A percentile compares a stretch with the other conserved stretches of the same genome.
These are phyloP conservation scores for Globisporangium recalcitrans DNA, from an alignment of 352 stramenopile genomes.

Conservation along the genomic window DNA sequence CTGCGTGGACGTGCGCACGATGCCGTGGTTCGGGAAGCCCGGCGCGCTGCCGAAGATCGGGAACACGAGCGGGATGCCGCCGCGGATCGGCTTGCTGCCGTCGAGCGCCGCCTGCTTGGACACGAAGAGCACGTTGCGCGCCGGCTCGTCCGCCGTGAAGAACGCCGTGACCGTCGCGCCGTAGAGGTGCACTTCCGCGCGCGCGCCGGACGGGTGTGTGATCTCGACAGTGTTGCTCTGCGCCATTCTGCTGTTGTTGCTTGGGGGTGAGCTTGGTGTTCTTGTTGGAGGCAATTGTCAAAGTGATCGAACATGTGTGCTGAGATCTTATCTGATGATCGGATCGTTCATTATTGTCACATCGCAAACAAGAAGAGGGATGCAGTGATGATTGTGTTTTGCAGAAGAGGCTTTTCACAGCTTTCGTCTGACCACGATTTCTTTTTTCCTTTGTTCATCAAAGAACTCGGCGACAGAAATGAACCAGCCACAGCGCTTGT, in stretches of 20 bases:
- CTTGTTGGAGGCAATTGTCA: background rate
- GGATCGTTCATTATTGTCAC: background rate
- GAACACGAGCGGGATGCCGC: constrained; percentile 95
- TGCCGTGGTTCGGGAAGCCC: constrained; percentile 93
- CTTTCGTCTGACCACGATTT: too few species aligned
- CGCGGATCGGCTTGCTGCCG: constrained; percentile 92
- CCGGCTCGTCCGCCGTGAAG: constrained; percentile 53
- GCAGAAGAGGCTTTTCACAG: too few species aligned
- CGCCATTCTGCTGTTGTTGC: constrained; percentile 3
- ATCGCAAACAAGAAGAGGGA: background rate
- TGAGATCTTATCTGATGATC: background rate
- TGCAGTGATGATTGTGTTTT: background rate
- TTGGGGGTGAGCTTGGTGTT: background rate
- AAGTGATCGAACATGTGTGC: background rate
- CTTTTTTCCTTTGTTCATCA: too few species aligned
- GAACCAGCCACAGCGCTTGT: too few species aligned
- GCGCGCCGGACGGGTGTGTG: constrained; percentile 60
- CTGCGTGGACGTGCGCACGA: constrained; percentile 75
- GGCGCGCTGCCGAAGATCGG: constrained; percentile 90
- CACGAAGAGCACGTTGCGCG: constrained; percentile 90
- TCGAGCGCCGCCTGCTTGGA: constrained; percentile 87
- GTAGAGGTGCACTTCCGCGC: constrained; percentile 84
- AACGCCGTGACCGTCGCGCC: constrained; percentile 91
- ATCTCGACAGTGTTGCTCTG: constrained; percentile 33
- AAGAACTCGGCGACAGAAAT: too few species aligned